These are phyloP conservation scores for Cyberlindnera veronae DNA, from an alignment of 805 yeast genomes.

Conservation along the genomic window DNA sequence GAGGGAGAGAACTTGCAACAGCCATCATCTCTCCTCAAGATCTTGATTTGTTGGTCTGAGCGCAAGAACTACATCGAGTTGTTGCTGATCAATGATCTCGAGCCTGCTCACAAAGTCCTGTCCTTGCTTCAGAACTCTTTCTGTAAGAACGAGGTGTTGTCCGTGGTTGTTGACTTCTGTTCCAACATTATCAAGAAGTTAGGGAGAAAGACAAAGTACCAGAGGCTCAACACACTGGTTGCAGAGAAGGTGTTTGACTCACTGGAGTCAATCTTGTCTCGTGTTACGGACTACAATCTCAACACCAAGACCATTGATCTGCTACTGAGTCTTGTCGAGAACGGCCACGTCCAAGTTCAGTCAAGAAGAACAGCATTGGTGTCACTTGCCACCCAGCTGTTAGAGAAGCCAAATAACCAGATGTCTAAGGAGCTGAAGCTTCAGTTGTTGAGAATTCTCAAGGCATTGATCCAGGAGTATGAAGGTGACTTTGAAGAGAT, in stretches of 20 bases:
- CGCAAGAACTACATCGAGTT: conserved; percentile 44
- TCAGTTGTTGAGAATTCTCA: conserved; percentile 53
- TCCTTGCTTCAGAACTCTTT: conserved; percentile 47
- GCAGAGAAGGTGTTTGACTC: conserved; percentile 53
- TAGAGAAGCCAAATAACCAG: conserved; percentile 54
- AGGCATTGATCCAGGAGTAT: conserved; percentile 49
- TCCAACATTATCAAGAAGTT: conserved; percentile 42
- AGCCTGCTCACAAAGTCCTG: conserved; percentile 54
- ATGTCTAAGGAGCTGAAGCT: conserved; percentile 51
- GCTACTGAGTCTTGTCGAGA: conserved; percentile 49
- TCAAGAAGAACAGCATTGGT: conserved; percentile 51
- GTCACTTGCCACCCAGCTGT: conserved; percentile 52
- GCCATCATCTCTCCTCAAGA: conserved; percentile 69
- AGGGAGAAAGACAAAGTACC: conserved; percentile 40
- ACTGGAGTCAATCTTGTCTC: conserved; percentile 46
- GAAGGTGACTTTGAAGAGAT: conserved; percentile 53
- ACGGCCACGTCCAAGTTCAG: conserved; percentile 54
- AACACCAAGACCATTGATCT: conserved; percentile 51
- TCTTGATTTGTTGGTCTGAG: conserved; percentile 59
- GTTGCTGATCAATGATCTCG: conserved; percentile 51
- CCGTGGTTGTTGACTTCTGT: conserved; percentile 52
- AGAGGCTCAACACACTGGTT: conserved; percentile 49
- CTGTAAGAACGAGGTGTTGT: conserved; percentile 66
- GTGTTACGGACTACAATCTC: conserved; percentile 38
- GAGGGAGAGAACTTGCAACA: conserved; percentile 78